Percentiles rank a stretch among this genome's conserved stretches.
phyloP scores from a whole-genome alignment of 176 grass and related monocot species.

The Neostapfia colusana region DNA sequence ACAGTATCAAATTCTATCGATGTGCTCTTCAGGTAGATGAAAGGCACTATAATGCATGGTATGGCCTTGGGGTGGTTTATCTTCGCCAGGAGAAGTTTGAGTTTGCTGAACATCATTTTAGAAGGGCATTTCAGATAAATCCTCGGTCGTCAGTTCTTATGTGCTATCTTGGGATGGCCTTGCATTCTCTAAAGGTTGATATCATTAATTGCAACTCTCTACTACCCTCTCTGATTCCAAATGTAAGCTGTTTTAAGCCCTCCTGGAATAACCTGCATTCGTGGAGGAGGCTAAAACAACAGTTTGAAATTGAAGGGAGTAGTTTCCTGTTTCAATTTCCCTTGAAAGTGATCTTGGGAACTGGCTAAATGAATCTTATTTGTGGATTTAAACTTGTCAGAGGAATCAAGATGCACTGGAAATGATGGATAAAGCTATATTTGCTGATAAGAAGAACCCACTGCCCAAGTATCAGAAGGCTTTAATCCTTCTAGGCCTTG shows the following conservation, averaged over 20 bases:
- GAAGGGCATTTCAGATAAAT: constrained; percentile 89
- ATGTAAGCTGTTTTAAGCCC: neutral
- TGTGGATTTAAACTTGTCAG: constrained; percentile 48
- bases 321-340: constrained; percentile 20
- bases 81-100: constrained; percentile 98
- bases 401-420: constrained; percentile 77
- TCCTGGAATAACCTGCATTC: neutral
- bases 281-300: neutral
- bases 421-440: constrained; percentile 85
- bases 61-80: constrained; percentile 83
- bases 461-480: constrained; percentile 93
- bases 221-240: constrained; percentile 6
- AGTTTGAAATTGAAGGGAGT: constrained; percentile 1
- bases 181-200: constrained; percentile 84
- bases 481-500: constrained; percentile 68
- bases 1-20: constrained; percentile 83
- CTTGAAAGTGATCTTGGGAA: constrained; percentile 18
- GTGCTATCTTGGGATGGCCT: constrained; percentile 94
- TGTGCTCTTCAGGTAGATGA: constrained; percentile 81
- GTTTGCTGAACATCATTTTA: constrained; percentile 99
- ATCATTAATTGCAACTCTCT: constrained; percentile 9
- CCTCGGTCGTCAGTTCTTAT: constrained; percentile 89
- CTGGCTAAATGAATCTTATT: constrained; percentile 31
- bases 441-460: constrained; percentile 86
- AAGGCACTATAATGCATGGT: constrained; percentile 86